A percentile compares a stretch with the other conserved stretches of the same genome.
Evolutionary conservation across 768 basidiomycete species (phyloP).

Genomic region (Boletus speciosus): DNA sequence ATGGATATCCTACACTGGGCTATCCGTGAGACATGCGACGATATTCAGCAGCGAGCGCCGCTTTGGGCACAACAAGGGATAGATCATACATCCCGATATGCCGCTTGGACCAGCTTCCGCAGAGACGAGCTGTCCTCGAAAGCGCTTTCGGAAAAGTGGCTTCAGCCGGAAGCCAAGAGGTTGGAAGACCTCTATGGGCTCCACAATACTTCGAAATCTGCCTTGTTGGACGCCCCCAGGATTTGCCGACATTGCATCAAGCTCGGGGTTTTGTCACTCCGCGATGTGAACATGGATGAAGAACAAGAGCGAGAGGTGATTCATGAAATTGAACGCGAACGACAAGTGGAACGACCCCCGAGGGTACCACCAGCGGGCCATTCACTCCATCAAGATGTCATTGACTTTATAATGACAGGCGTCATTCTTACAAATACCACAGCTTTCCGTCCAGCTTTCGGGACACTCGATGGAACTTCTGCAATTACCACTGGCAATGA

Average conservation of each 20-base stretch:
- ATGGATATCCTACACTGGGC: conserved; percentile 42
- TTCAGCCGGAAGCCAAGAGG: conserved; percentile 37
- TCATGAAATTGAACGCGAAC: conserved; percentile 44
- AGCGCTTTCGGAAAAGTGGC: conserved; percentile 29
- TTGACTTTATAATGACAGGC: conserved; percentile 30
- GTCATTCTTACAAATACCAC: conserved; percentile 11
- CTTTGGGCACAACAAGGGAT: conserved; percentile 42
- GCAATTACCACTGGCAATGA: conserved; percentile 12
- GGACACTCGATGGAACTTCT: conserved; percentile 8
- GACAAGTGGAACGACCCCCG: conserved; percentile 36
- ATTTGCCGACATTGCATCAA: conserved; percentile 13
- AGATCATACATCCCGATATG: conserved; percentile 17
- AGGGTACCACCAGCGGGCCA: conserved; percentile 23
- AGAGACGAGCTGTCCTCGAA: background rate
- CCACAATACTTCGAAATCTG: background rate
- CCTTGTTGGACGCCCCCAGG: background rate
- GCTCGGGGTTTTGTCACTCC: conserved; percentile 15
- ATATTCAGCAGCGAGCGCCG: conserved; percentile 38
- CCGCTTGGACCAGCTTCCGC: conserved; percentile 15
- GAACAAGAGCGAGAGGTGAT: conserved; percentile 50
- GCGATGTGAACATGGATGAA: conserved; percentile 35
- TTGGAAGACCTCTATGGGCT: conserved; percentile 36
- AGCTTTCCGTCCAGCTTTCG: conserved; percentile 20
- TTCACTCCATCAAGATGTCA: conserved; percentile 19
- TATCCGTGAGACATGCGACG: conserved; percentile 41